Percentiles rank a stretch among this genome's conserved stretches.
phyloP scores from a whole-genome alignment of 192 early-diverging fungal species.

The Lobosporangium transversale region DNA sequence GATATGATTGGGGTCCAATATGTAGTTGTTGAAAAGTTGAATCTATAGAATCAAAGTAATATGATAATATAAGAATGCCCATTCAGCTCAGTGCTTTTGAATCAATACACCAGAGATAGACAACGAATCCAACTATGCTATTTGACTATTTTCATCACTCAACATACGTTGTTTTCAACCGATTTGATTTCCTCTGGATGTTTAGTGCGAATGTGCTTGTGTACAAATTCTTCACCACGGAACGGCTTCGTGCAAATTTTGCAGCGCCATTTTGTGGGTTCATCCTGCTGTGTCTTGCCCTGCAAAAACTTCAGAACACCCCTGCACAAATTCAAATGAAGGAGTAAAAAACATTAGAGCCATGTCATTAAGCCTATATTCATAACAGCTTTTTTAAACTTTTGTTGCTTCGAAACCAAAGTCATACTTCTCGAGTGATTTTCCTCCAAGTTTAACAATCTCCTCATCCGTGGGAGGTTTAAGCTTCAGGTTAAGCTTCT shows the following conservation, averaged over 20 bases:
- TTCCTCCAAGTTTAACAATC: slow-evolving; percentile 63
- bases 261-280: slow-evolving; percentile 90
- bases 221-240: slow-evolving; percentile 91
- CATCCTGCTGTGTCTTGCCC: slow-evolving; percentile 64
- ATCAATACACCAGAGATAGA: no score
- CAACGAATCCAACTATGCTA: no score
- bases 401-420: neutral
- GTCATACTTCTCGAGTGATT: slow-evolving; percentile 58
- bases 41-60: slow-evolving; percentile 33
- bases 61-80: no score
- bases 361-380: neutral
- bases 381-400: neutral
- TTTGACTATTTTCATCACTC: no score
- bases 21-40: slow-evolving; percentile 88
- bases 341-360: no score
- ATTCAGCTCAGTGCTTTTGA: neutral
- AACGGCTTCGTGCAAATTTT: slow-evolving; percentile 93
- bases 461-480: slow-evolving; percentile 54
- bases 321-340: slow-evolving; percentile 9
- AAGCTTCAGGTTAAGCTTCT: slow-evolving; percentile 61
- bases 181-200: slow-evolving; percentile 79
- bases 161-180: slow-evolving; percentile 66
- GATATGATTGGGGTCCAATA: slow-evolving; percentile 85
- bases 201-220: slow-evolving; percentile 93
- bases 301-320: slow-evolving; percentile 64